Evolutionary conservation across 805 yeast genomes (phyloP).

Genomic region (Starmera caribaea): DNA sequence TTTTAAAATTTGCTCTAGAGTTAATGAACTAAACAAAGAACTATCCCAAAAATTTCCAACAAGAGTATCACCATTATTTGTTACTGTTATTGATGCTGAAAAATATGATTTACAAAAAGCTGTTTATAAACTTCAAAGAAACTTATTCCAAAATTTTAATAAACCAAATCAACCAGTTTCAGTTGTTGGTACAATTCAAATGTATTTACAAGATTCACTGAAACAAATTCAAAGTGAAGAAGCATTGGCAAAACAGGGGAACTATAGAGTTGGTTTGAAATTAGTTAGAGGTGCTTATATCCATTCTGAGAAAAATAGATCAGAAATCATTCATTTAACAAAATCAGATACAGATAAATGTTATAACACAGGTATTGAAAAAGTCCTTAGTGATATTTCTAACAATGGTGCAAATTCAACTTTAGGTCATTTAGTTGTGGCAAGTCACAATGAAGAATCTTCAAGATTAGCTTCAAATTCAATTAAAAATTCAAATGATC

Average conservation of each 20-base stretch:
- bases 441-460: slow-evolving; percentile 82
- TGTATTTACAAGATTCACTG: slow-evolving; percentile 72
- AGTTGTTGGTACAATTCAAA: slow-evolving; percentile 86
- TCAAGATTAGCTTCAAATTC: slow-evolving; percentile 59
- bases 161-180: slow-evolving; percentile 45
- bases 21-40: slow-evolving; percentile 40
- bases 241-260: slow-evolving; percentile 45
- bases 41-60: slow-evolving; percentile 45
- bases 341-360: slow-evolving; percentile 74
- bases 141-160: slow-evolving; percentile 67
- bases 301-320: slow-evolving; percentile 74
- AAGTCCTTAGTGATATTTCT: slow-evolving; percentile 43
- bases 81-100: slow-evolving; percentile 86
- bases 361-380: slow-evolving; percentile 61
- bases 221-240: slow-evolving; percentile 54
- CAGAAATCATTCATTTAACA: slow-evolving; percentile 55
- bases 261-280: slow-evolving; percentile 75
- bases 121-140: slow-evolving; percentile 83
- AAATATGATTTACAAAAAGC: slow-evolving; percentile 82
- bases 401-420: slow-evolving; percentile 33
- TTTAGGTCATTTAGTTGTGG: slow-evolving; percentile 77
- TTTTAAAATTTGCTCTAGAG: slow-evolving; percentile 46
- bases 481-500: slow-evolving; percentile 24
- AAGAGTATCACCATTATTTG: slow-evolving; percentile 63
- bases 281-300: slow-evolving; percentile 94